phyloP scores from a whole-genome alignment of 2,329 filamentous ascomycete genomes.

The Nemania sp. region DNA sequence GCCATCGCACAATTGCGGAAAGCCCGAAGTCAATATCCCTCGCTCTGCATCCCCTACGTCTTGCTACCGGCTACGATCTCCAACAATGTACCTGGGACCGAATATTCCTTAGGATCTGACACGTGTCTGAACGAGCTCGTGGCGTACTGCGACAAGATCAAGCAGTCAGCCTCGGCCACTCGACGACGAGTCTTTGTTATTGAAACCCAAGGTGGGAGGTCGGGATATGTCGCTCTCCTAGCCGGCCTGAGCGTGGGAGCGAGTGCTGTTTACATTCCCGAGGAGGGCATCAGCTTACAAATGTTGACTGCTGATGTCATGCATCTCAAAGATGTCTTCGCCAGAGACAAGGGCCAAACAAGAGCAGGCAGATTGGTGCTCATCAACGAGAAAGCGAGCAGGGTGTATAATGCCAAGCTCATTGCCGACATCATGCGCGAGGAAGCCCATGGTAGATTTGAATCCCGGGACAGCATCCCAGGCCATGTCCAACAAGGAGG shows the following conservation, averaged over 20 bases:
- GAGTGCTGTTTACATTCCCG: slow-evolving; percentile 91
- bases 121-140: slow-evolving; percentile 96
- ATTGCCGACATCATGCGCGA: slow-evolving; percentile 96
- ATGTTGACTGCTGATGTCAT: slow-evolving; percentile 92
- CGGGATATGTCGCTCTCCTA: slow-evolving; percentile 90
- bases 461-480: slow-evolving; percentile 87
- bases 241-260: slow-evolving; percentile 92
- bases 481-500: slow-evolving; percentile 95
- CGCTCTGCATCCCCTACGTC: slow-evolving; percentile 89
- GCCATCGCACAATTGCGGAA: slow-evolving; percentile 85
- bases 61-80: slow-evolving; percentile 95
- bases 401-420: slow-evolving; percentile 87
- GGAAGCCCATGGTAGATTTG: slow-evolving; percentile 89
- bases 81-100: slow-evolving; percentile 97
- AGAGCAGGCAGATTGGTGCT: slow-evolving; percentile 92
- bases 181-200: slow-evolving; percentile 95
- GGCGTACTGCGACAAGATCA: slow-evolving; percentile 94
- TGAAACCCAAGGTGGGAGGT: slow-evolving; percentile 94
- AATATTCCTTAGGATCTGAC: slow-evolving; percentile 95
- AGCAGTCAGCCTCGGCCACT: slow-evolving; percentile 93
- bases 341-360: slow-evolving; percentile 82
- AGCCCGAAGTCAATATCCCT: slow-evolving; percentile 76
- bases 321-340: slow-evolving; percentile 84
- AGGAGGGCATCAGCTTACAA: slow-evolving; percentile 91
- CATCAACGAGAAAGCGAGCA: slow-evolving; percentile 93